phyloP scores from a whole-genome alignment of 2,329 filamentous ascomycete species.

The Diaporthe citri region DNA sequence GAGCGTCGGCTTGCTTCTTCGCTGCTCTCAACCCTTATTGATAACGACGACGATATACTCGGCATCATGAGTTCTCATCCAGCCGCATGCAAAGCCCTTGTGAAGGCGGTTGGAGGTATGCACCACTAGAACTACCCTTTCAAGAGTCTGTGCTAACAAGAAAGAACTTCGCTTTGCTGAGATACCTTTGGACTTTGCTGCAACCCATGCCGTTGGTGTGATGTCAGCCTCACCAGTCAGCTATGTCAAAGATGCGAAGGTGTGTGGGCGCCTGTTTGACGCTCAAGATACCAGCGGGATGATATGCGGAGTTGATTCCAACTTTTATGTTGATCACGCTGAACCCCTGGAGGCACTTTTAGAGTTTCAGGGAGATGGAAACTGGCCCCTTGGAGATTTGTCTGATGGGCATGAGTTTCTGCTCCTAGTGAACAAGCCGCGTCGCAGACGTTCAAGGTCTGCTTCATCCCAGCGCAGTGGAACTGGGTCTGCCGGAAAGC shows the following conservation, averaged over 20 bases:
- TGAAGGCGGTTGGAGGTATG: not conserved
- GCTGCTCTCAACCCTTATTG: not conserved
- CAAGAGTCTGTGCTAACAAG: not conserved
- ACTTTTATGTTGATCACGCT: slow-evolving; percentile 8
- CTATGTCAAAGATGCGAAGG: slow-evolving; percentile 3
- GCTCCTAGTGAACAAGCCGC: not conserved
- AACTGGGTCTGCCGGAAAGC: not conserved
- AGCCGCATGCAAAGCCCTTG: slow-evolving; percentile 18
- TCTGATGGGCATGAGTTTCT: not conserved
- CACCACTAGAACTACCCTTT: not conserved
- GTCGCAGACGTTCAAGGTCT: slow-evolving; percentile 13
- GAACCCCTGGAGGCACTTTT: not conserved
- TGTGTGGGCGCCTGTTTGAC: not conserved
- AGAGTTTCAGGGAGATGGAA: not conserved
- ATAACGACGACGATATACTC: not conserved
- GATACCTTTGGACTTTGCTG: not conserved
- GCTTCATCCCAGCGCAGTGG: slow-evolving; percentile 9
- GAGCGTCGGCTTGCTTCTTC: slow-evolving; percentile 1
- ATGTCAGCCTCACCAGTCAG: not conserved
- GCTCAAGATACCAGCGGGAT: not conserved
- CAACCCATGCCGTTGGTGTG: not conserved
- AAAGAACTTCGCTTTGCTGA: slow-evolving; percentile 5
- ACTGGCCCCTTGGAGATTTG: slow-evolving; percentile 5
- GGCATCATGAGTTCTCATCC: slow-evolving; percentile 11
- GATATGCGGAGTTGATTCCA: not conserved